Percentiles rank a stretch among this genome's conserved stretches.
Evolutionary conservation across 1,284 basidiomycete genomes (phyloP).

Genomic region (Ceratobasidium sp.): DNA sequence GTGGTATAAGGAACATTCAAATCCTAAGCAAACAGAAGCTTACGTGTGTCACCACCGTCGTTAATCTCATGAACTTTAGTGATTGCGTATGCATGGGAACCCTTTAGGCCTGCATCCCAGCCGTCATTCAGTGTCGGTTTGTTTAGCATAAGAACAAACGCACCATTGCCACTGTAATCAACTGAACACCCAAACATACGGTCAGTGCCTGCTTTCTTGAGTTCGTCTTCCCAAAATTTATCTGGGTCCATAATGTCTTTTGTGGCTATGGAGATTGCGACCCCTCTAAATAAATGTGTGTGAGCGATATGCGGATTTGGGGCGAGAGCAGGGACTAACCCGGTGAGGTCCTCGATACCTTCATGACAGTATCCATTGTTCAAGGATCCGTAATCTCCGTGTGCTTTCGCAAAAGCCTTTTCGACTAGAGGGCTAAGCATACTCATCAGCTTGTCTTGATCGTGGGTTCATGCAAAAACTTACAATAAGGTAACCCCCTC

Average conservation of each 20-base stretch:
- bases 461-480: neutral
- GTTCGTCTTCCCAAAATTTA: constrained; percentile 49
- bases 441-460: neutral
- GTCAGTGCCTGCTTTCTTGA: constrained; percentile 47
- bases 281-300: constrained; percentile 22
- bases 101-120: constrained; percentile 16
- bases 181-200: constrained; percentile 48
- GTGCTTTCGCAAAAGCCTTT: constrained; percentile 50
- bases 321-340: constrained; percentile 19
- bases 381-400: constrained; percentile 48
- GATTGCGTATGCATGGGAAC: constrained; percentile 47
- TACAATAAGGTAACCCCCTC: constrained; percentile 51
- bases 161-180: constrained; percentile 24
- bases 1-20: neutral
- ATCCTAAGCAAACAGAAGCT: neutral
- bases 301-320: neutral
- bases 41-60: neutral
- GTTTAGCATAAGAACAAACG: constrained; percentile 52
- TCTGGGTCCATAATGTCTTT: constrained; percentile 50
- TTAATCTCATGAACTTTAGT: constrained; percentile 16
- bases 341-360: constrained; percentile 50
- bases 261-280: constrained; percentile 43
- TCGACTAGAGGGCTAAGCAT: constrained; percentile 47
- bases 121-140: too few relatives aligned
- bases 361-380: constrained; percentile 41